phyloP scores from a whole-genome alignment of 1,284 basidiomycete genomes.

The Puccinia coronata region DNA sequence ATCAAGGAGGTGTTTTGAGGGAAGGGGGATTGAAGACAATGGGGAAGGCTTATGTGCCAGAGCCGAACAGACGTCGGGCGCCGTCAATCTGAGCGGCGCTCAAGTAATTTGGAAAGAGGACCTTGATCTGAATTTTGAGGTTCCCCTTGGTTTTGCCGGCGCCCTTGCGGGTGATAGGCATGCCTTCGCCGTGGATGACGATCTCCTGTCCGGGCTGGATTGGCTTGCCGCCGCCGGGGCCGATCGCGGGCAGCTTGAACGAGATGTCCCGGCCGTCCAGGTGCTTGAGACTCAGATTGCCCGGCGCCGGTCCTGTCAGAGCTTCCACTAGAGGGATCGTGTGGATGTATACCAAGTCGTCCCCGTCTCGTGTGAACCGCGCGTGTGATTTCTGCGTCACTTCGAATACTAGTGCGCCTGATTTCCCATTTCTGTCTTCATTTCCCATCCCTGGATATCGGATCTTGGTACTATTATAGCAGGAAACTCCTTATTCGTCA shows the following conservation, averaged over 20 bases:
- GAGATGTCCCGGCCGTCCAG: conserved; percentile 77
- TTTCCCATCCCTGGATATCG: conserved; percentile 84
- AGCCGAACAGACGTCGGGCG: conserved; percentile 59
- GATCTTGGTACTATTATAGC: conserved; percentile 73
- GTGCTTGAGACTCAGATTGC: conserved; percentile 66
- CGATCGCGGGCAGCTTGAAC: conserved; percentile 66
- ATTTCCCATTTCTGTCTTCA: conserved; percentile 70
- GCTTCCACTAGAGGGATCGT: conserved; percentile 80
- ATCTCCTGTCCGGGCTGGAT: conserved; percentile 79
- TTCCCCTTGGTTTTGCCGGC: conserved; percentile 74
- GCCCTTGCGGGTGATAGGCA: conserved; percentile 85
- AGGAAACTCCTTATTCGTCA: not conserved
- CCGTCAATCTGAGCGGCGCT: conserved; percentile 76
- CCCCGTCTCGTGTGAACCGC: conserved; percentile 73
- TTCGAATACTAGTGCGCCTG: conserved; percentile 75
- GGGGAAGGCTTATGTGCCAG: conserved; percentile 21
- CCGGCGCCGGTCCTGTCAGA: conserved; percentile 63
- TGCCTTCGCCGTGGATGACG: conserved; percentile 74
- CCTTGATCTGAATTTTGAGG: conserved; percentile 77
- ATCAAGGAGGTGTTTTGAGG: not conserved
- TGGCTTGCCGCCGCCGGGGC: conserved; percentile 61
- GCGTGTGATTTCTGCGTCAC: conserved; percentile 86
- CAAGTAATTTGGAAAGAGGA: conserved; percentile 76
- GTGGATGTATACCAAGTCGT: conserved; percentile 70
- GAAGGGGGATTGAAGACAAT: too few relatives aligned